Evolutionary conservation across 2,329 filamentous ascomycete genomes (phyloP).

Genomic region (Hymenoscyphus fraxineus): DNA sequence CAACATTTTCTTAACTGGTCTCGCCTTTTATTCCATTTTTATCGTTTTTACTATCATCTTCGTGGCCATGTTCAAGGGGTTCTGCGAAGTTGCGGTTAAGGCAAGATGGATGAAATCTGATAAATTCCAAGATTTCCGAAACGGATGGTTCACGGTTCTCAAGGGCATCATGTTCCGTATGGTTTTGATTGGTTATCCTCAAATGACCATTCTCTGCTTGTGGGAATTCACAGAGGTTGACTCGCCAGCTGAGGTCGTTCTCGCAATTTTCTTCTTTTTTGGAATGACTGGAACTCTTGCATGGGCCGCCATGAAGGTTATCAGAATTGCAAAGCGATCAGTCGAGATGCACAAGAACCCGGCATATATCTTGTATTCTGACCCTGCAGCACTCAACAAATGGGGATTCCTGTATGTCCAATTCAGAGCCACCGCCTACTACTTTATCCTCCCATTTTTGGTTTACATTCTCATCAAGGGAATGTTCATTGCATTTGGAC

Average conservation of each 20-base stretch:
- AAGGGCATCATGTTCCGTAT: constrained; percentile 93
- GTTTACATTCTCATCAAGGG: constrained; percentile 80
- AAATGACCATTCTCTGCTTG: constrained; percentile 83
- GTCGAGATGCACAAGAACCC: constrained; percentile 92
- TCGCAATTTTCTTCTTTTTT: constrained; percentile 85
- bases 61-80: constrained; percentile 75
- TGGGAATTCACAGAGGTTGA: constrained; percentile 90
- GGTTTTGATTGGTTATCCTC: constrained; percentile 84
- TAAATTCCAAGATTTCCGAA: constrained; percentile 89
- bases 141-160: constrained; percentile 87
- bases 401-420: constrained; percentile 98
- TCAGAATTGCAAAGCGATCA: constrained; percentile 82
- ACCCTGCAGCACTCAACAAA: constrained; percentile 90
- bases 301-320: constrained; percentile 88
- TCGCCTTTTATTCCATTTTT: constrained; percentile 85
- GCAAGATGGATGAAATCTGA: constrained; percentile 75
- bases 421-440: constrained; percentile 93
- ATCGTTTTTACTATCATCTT: constrained; percentile 69
- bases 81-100: constrained; percentile 73
- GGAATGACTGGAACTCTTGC: constrained; percentile 72
- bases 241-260: constrained; percentile 78
- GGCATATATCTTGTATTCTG: constrained; percentile 94
- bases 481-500: constrained; percentile 81
- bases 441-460: constrained; percentile 81
- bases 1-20: constrained; percentile 89